A percentile compares a stretch with the other conserved stretches of the same genome.
Evolutionary conservation across 352 stramenopile genomes (phyloP).

Genomic region (Pythium guiyangense): DNA sequence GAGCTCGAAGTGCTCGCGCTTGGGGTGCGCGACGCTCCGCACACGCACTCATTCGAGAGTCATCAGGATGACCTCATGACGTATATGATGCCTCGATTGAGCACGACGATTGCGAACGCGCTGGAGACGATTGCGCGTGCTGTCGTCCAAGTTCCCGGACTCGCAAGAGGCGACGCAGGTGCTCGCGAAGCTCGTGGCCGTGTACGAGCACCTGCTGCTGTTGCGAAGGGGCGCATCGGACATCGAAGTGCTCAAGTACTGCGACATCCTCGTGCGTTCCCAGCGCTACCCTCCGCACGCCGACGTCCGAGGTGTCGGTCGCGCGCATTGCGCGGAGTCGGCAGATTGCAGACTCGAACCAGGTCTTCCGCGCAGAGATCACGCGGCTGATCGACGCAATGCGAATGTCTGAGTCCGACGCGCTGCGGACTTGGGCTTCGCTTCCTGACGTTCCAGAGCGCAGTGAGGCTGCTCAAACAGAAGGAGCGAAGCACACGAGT

Average conservation of each 20-base stretch:
- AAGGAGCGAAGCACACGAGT: neutral
- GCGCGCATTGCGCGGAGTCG: neutral
- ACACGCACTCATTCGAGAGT: too few relatives aligned
- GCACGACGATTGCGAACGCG: too few relatives aligned
- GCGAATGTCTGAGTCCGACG: neutral
- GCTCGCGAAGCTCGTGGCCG: neutral
- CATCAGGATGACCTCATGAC: too few relatives aligned
- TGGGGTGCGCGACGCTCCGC: neutral
- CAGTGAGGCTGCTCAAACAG: too few relatives aligned
- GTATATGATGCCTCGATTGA: too few relatives aligned
- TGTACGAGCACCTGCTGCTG: neutral
- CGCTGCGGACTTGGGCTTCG: too few relatives aligned
- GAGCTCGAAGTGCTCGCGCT: slow-evolving; percentile 1
- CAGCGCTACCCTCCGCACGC: slow-evolving; percentile 3
- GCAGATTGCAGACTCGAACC: neutral
- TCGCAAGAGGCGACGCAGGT: neutral
- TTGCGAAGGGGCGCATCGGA: neutral
- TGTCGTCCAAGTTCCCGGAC: too few relatives aligned
- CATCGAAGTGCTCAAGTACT: slow-evolving; percentile 3
- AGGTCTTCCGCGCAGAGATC: neutral
- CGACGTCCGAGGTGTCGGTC: slow-evolving; percentile 5
- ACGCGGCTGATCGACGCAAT: neutral
- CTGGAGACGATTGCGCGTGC: too few relatives aligned
- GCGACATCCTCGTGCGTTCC: neutral
- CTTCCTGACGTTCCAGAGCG: too few relatives aligned